Conservation (phyloP, 768 basidiomycete species). For the Gloeopeniophorella convolvens region DNA sequence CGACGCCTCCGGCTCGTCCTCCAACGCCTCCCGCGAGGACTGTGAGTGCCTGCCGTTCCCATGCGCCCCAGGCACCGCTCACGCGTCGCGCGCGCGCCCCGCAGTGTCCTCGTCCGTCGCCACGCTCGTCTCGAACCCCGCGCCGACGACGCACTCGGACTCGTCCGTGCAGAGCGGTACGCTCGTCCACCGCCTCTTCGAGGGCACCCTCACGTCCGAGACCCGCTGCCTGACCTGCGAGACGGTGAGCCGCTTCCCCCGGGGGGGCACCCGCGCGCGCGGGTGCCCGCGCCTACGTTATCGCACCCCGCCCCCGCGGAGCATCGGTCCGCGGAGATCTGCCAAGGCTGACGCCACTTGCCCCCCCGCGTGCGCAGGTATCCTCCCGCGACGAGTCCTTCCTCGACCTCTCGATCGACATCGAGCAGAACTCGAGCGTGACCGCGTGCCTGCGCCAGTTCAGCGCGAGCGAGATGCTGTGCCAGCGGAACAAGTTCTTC, state of each 20-base stretch:
- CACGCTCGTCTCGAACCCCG: slow-evolving; percentile 44
- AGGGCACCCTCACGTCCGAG: slow-evolving; percentile 92
- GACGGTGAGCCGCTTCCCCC: slow-evolving; percentile 46
- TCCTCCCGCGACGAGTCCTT: slow-evolving; percentile 89
- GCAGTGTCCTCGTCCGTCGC: slow-evolving; percentile 56
- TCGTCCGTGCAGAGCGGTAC: slow-evolving; percentile 43
- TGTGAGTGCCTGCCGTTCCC: slow-evolving; percentile 42
- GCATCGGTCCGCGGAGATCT: slow-evolving; percentile 24
- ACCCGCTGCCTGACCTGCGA: slow-evolving; percentile 98
- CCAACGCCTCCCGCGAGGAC: slow-evolving; percentile 45
- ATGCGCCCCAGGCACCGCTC: slow-evolving; percentile 4
- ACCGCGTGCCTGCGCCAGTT: slow-evolving; percentile 95
- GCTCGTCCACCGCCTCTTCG: slow-evolving; percentile 87
- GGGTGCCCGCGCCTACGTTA: slow-evolving; percentile 2
- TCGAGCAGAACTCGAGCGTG: slow-evolving; percentile 95
- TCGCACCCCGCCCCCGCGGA: neutral
- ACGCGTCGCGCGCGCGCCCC: slow-evolving; percentile 10
- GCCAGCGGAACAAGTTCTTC: slow-evolving; percentile 97
- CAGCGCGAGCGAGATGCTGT: slow-evolving; percentile 97
- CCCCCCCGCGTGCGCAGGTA: slow-evolving; percentile 8
- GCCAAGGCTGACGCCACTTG: slow-evolving; percentile 5
- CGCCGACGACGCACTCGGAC: slow-evolving; percentile 39
- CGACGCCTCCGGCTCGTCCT: neutral
- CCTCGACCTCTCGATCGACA: slow-evolving; percentile 97
- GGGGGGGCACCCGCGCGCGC: too few species aligned